phyloP scores from a whole-genome alignment of 331 rosid genomes.

The Ulmus americana region DNA sequence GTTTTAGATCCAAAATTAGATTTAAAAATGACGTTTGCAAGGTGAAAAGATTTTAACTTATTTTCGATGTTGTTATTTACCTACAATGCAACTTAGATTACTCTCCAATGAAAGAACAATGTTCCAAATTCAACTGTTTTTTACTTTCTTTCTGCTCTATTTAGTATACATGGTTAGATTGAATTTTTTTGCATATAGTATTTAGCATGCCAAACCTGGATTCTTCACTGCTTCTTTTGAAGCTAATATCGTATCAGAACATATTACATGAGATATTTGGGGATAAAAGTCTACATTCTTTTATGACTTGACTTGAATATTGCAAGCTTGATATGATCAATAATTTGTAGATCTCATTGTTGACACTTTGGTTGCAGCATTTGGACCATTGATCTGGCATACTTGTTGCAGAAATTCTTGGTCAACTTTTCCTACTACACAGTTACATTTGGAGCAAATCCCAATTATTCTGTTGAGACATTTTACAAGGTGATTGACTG shows the following conservation, averaged over 20 bases:
- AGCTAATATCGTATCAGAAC: neutral
- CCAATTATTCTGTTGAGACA: slow-evolving; percentile 75
- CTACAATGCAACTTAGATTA: neutral
- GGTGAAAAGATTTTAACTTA: neutral
- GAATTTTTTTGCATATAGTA: neutral
- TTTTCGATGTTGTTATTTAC: neutral
- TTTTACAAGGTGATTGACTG: slow-evolving; percentile 74
- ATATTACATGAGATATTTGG: too few relatives aligned
- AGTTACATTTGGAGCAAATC: slow-evolving; percentile 86
- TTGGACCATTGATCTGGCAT: slow-evolving; percentile 97
- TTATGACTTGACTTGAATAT: neutral
- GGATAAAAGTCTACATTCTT: neutral
- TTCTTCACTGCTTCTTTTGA: neutral
- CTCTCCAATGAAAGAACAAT: neutral
- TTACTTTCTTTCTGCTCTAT: neutral
- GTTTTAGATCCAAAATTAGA: neutral
- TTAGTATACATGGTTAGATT: neutral
- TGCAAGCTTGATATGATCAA: slow-evolving; percentile 11
- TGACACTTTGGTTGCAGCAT: slow-evolving; percentile 55
- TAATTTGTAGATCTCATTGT: slow-evolving; percentile 26
- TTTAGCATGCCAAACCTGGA: neutral
- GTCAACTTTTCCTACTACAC: slow-evolving; percentile 79
- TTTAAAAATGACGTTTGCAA: neutral
- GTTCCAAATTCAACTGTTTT: neutral
- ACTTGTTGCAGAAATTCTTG: slow-evolving; percentile 62